Base-by-base conservation (phyloP, 805 yeast genomes). In the Diddensiella transvaalensis region DNA sequence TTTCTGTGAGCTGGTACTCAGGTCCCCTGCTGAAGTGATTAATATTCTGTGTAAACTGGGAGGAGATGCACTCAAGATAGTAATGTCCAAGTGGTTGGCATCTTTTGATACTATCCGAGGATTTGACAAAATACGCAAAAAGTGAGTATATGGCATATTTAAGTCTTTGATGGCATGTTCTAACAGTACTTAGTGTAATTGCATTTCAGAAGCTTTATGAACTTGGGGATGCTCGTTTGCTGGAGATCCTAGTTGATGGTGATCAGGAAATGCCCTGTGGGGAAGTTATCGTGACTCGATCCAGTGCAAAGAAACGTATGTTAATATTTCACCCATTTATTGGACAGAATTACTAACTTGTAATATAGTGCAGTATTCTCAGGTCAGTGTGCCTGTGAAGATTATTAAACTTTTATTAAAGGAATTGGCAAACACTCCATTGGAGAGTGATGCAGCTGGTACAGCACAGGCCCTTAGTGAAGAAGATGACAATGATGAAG, bases 51-150 rank as follows among this genome's bases (percentile, higher is more conserved):
- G 72, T 18, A 39, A n/a, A 21, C 13, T 40, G 4, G 22, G 55
- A 24, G 57, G 51, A 1, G 58, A 72, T 22, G 83, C 85, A 0
- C 68, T 89, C 6, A 69, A 69, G 21, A 65, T 75, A 2, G 78
- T 87, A 1, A 63, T 91, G 44, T 82, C 83, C 1, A 82, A 85
- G 44, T 93, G 98, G 98, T 75, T 91, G 42, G 79, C 78, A 22
- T 77, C 87, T 2, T 90, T 87, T 65, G 91, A 87, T 57, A 80
- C 83, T 1, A 77, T 90, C 35, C 74, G 91, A 51, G 96, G 97
- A 0, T 81, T 76, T 48, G 85, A 81, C 22, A 80, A 80, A 49
- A 87, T 90, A 42, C 74, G 78, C 52, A 79, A 71, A 44, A 77
- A 75, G 38, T 35, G 15, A 8, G 38, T n/a, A n/a, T n/a, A n/a